Percentiles rank a stretch among this genome's conserved stretches.
These are phyloP conservation scores for Pezicula carpinea DNA, from an alignment of 2,329 filamentous ascomycete genomes.

Conservation along the genomic window DNA sequence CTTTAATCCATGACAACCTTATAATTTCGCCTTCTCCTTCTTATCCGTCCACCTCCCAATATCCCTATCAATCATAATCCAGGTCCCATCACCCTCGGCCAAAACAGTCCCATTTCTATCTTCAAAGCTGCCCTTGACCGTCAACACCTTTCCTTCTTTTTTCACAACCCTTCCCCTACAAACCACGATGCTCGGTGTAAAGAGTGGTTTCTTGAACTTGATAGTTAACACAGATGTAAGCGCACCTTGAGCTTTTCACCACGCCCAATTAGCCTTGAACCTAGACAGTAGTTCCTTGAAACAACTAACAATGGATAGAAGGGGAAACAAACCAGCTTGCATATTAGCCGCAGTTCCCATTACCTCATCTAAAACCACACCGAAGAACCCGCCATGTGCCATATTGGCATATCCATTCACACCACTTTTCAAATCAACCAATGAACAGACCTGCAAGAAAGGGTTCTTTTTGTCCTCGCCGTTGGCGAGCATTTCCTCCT, in stretches of 20 bases:
- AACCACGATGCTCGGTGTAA: slow-evolving; percentile 22
- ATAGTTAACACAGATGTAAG: slow-evolving; percentile 24
- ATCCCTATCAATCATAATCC: slow-evolving; percentile 10
- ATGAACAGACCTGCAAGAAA: slow-evolving; percentile 23
- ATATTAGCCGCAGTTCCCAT: slow-evolving; percentile 28
- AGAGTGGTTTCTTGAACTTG: slow-evolving; percentile 21
- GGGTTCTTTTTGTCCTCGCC: slow-evolving; percentile 17
- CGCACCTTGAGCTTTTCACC: slow-evolving; percentile 19
- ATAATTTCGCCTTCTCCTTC: neutral
- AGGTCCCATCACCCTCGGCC: slow-evolving; percentile 4
- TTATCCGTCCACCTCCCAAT: slow-evolving; percentile 12
- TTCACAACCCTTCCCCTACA: slow-evolving; percentile 21
- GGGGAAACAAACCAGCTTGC: slow-evolving; percentile 18
- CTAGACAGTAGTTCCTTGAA: neutral
- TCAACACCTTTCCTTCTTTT: slow-evolving; percentile 25
- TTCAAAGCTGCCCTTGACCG: slow-evolving; percentile 20
- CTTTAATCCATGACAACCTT: no score
- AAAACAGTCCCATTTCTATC: slow-evolving; percentile 23
- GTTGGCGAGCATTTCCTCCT: neutral
- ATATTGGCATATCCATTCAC: slow-evolving; percentile 22
- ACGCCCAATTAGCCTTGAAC: neutral
- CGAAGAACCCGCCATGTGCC: slow-evolving; percentile 26
- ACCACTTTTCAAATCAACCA: slow-evolving; percentile 22
- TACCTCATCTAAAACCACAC: slow-evolving; percentile 27
- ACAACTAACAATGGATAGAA: neutral